Percentiles rank a stretch among this genome's conserved stretches.
Evolutionary conservation across 2,329 filamentous ascomycete species (phyloP).

Genomic region (Zalaria sp.): DNA sequence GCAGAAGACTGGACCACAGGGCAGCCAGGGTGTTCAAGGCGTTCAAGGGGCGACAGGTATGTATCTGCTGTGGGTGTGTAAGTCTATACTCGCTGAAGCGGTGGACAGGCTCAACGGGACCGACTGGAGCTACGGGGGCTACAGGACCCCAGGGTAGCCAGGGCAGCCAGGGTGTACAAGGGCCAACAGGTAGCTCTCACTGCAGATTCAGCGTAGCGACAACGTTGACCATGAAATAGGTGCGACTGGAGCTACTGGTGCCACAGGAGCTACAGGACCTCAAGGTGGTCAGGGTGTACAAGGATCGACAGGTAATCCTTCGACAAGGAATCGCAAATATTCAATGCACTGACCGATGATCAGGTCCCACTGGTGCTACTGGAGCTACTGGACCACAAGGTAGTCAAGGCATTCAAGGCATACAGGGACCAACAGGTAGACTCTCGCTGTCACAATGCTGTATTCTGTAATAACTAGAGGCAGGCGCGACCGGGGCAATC

Average conservation of each 20-base stretch:
- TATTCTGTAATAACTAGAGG: too few relatives aligned
- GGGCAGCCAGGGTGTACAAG: too few relatives aligned
- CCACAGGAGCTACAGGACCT: constrained; percentile 8
- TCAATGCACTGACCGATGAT: too few relatives aligned
- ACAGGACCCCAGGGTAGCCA: too few relatives aligned
- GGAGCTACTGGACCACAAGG: too few relatives aligned
- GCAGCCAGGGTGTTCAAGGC: background rate
- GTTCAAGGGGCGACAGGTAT: too few relatives aligned
- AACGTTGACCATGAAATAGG: background rate
- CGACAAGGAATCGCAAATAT: background rate
- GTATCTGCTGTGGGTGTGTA: too few relatives aligned
- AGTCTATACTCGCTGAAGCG: too few relatives aligned
- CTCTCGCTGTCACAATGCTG: too few relatives aligned
- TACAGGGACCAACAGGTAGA: too few relatives aligned
- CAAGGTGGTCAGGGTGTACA: constrained; percentile 1
- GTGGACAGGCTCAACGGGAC: constrained; percentile 1
- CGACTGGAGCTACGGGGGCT: constrained; percentile 2
- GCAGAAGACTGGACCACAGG: constrained; percentile 5
- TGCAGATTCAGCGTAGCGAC: background rate
- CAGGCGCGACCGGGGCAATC: background rate
- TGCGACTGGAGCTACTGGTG: constrained; percentile 7
- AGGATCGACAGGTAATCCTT: constrained; percentile 2
- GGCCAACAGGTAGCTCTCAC: too few relatives aligned
- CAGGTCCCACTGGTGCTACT: background rate
- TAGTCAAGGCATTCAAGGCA: too few relatives aligned